Evolutionary conservation across 192 early-diverging fungal species (phyloP).

Genomic region (Coemansia erecta): DNA sequence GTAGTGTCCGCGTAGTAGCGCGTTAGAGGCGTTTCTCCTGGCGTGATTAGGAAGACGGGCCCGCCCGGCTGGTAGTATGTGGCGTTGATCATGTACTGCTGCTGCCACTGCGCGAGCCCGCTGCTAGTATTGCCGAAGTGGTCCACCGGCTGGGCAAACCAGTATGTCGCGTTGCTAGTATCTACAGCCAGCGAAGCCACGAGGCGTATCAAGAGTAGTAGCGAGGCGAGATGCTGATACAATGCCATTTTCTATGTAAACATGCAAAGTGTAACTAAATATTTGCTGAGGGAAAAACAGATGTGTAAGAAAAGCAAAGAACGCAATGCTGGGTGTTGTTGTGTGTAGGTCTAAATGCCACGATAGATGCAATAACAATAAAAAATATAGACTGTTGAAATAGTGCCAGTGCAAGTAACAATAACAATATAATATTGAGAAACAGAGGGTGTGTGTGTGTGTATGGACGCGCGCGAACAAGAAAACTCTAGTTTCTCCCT

Average conservation of each 20-base stretch:
- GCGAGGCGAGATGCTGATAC: no score
- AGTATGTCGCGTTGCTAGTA: conserved; percentile 4
- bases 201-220: background rate
- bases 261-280: no score
- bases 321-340: no score
- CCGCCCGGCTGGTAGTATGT: conserved; percentile 39
- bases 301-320: background rate
- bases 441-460: background rate
- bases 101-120: conserved; percentile 15
- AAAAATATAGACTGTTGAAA: no score
- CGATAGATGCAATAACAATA: no score
- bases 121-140: conserved; percentile 25
- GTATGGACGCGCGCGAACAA: background rate
- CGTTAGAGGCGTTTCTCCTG: conserved; percentile 20
- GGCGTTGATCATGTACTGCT: conserved; percentile 37
- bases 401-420: background rate
- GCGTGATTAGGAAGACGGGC: conserved; percentile 31
- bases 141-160: conserved; percentile 39
- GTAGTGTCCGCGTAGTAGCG: conserved; percentile 15
- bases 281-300: background rate
- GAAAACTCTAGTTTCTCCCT: no score
- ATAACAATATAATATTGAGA: background rate
- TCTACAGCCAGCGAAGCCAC: background rate
- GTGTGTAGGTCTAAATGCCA: no score
- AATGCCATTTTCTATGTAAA: no score